These are phyloP conservation scores for Colletotrichum sp. DNA, from an alignment of 2,329 filamentous ascomycete genomes.

Conservation along the genomic window DNA sequence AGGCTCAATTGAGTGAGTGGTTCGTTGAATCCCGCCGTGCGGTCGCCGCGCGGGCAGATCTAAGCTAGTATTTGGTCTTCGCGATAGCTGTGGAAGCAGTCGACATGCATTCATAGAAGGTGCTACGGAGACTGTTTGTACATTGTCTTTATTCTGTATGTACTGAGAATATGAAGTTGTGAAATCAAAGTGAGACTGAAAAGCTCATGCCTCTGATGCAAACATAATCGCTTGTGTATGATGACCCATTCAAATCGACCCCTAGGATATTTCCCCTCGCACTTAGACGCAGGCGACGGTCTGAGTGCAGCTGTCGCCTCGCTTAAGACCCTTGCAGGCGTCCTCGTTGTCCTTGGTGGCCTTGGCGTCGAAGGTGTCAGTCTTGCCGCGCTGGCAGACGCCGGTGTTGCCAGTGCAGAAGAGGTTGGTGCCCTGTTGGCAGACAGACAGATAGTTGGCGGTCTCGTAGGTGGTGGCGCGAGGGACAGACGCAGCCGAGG, in stretches of 20 bases:
- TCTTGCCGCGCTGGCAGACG: background rate
- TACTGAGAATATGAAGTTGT: background rate
- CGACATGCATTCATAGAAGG: background rate
- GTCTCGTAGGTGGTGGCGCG: background rate
- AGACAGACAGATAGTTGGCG: background rate
- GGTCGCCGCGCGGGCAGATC: background rate
- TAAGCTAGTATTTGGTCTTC: background rate
- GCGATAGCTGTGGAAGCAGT: background rate
- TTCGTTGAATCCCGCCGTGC: background rate
- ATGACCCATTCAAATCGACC: background rate
- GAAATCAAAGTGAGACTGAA: fast-evolving
- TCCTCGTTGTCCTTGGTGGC: slow-evolving; percentile 2
- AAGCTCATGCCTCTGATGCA: background rate
- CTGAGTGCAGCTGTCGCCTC: background rate
- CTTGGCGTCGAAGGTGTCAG: background rate
- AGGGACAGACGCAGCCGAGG: background rate
- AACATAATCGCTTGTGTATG: background rate
- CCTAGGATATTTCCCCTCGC: background rate
- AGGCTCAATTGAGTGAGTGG: background rate
- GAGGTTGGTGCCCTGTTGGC: background rate
- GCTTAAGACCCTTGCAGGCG: background rate
- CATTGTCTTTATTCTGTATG: background rate
- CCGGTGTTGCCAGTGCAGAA: slow-evolving; percentile 3
- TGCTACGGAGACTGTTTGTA: fast-evolving
- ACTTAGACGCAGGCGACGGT: background rate